phyloP scores from a whole-genome alignment of 176 grass and related monocot genomes.

The Aegilops tauschii region DNA sequence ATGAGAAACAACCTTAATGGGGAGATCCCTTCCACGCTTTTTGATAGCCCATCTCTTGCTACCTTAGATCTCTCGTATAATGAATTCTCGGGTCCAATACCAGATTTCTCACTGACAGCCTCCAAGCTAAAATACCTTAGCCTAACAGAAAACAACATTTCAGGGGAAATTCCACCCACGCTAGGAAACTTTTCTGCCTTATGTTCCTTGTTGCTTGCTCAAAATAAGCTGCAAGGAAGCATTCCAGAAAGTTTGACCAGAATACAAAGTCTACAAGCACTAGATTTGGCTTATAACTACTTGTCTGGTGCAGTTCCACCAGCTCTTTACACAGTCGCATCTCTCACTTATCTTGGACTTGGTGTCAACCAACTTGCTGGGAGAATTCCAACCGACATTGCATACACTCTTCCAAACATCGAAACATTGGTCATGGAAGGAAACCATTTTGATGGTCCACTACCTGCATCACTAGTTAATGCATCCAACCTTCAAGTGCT shows the following conservation, averaged over 20 bases:
- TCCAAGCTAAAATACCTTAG: not conserved
- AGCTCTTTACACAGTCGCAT: not conserved
- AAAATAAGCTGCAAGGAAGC: slow-evolving; percentile 29
- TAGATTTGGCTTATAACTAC: not conserved
- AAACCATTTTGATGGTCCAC: slow-evolving; percentile 18
- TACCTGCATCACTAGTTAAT: slow-evolving; percentile 30
- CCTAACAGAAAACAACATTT: slow-evolving; percentile 9
- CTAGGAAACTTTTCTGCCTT: slow-evolving; percentile 31
- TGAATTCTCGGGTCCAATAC: not conserved
- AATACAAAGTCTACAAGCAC: not conserved
- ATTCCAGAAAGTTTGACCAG: slow-evolving; percentile 33
- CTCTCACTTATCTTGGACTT: slow-evolving; percentile 2
- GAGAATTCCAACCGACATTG: not conserved
- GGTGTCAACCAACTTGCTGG: slow-evolving; percentile 2
- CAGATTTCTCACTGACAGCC: not conserved
- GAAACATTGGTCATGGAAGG: not conserved
- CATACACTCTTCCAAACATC: not conserved
- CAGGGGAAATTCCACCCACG: slow-evolving; percentile 26
- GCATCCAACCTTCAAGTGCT: not conserved
- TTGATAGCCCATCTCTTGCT: slow-evolving; percentile 5
- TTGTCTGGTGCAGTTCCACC: slow-evolving; percentile 28
- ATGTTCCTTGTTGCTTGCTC: not conserved
- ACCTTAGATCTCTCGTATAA: not conserved
- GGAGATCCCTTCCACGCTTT: slow-evolving; percentile 21
- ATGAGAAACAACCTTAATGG: slow-evolving; percentile 26